Conservation (phyloP, 805 yeast genomes). For the Candida orba region DNA sequence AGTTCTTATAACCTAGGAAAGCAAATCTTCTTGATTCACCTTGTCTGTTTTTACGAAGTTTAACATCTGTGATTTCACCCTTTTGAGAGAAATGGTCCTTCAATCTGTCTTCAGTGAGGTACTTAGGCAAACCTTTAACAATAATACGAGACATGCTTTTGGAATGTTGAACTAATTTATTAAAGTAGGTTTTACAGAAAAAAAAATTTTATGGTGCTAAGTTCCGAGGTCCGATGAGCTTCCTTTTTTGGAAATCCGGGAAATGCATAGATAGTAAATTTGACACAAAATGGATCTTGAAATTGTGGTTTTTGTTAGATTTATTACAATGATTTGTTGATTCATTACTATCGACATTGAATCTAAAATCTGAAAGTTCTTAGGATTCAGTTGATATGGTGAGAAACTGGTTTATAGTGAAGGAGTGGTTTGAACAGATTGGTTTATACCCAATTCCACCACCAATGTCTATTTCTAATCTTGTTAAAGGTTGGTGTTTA, state of each 20-base stretch:
- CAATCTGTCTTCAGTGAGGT: slow-evolving; percentile 67
- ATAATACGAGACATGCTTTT: slow-evolving; percentile 72
- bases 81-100: slow-evolving; percentile 51
- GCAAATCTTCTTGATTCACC: slow-evolving; percentile 94
- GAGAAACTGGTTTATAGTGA: not conserved
- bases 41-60: slow-evolving; percentile 67
- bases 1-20: slow-evolving; percentile 77
- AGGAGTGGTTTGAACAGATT: slow-evolving; percentile 14
- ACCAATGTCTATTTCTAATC: slow-evolving; percentile 10
- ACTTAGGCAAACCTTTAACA: slow-evolving; percentile 81
- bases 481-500: slow-evolving; percentile 17
- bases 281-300: slow-evolving; percentile 5
- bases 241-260: not conserved
- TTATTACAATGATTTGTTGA: too few relatives aligned
- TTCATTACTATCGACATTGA: too few relatives aligned
- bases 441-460: slow-evolving; percentile 19
- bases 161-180: too few relatives aligned
- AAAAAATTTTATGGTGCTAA: not conserved
- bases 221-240: not conserved
- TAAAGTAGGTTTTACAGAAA: not conserved
- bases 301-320: not conserved
- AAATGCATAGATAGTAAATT: not conserved
- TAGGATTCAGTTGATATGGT: not conserved
- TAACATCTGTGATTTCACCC: slow-evolving; percentile 81
- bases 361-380: not conserved